phyloP scores from a whole-genome alignment of 2,329 filamentous ascomycete genomes.

The Falciphora oryzae region DNA sequence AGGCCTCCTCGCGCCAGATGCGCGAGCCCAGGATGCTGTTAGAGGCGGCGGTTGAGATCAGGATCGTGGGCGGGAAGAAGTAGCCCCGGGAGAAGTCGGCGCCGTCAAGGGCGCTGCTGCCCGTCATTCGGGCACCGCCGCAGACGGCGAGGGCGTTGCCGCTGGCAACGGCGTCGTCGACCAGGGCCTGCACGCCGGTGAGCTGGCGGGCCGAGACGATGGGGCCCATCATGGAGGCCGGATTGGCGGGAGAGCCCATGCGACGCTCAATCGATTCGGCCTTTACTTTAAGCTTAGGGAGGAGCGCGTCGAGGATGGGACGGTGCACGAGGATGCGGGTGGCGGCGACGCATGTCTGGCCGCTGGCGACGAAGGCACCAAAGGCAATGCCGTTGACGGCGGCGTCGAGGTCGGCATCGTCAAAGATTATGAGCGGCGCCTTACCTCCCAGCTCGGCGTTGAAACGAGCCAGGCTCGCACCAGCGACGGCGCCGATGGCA shows the following conservation, averaged over 20 bases:
- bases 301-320: constrained; percentile 57
- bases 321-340: constrained; percentile 72
- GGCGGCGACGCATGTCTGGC: constrained; percentile 60
- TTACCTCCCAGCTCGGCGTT: constrained; percentile 70
- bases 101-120: constrained; percentile 42
- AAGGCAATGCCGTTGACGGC: constrained; percentile 65
- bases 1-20: constrained; percentile 76
- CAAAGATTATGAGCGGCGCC: constrained; percentile 62
- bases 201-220: constrained; percentile 59
- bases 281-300: constrained; percentile 58
- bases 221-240: constrained; percentile 57
- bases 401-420: constrained; percentile 57
- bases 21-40: constrained; percentile 62
- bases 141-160: constrained; percentile 29
- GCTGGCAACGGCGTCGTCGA: constrained; percentile 54
- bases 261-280: constrained; percentile 47
- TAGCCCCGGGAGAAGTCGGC: constrained; percentile 53
- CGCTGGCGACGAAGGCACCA: constrained; percentile 49
- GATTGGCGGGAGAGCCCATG: constrained; percentile 52
- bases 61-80: constrained; percentile 76
- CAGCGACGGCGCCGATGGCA: constrained; percentile 60
- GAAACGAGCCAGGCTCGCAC: constrained; percentile 61
- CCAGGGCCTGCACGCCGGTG: constrained; percentile 60
- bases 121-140: constrained; percentile 44
- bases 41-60: constrained; percentile 45